Percentiles rank a stretch among this genome's conserved stretches.
phyloP scores from a whole-genome alignment of 2,329 filamentous ascomycete genomes.

The Magnaporthiopsis incrustans region DNA sequence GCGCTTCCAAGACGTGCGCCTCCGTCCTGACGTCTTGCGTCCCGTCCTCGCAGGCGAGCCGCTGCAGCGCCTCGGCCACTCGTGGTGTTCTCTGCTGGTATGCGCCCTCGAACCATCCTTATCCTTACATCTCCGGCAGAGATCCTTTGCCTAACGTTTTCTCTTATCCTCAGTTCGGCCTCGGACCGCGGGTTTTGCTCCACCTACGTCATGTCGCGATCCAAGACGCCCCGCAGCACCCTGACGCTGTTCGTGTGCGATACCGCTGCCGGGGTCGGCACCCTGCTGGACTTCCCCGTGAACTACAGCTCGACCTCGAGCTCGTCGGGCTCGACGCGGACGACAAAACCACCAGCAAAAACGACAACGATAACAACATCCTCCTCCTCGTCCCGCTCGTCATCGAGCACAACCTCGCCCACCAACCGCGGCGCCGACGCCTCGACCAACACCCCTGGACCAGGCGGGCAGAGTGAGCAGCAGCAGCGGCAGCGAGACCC shows the following conservation, averaged over 20 bases:
- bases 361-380: slow-evolving; percentile 10
- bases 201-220: background rate
- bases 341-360: slow-evolving; percentile 10
- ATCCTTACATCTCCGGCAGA: background rate
- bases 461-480: background rate
- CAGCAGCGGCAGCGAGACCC: background rate
- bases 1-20: background rate
- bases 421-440: background rate
- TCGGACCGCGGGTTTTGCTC: background rate
- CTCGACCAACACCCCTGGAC: background rate
- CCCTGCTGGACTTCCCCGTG: slow-evolving; percentile 19
- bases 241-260: background rate
- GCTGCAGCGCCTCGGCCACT: background rate
- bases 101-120: background rate
- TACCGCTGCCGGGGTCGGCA: slow-evolving; percentile 3
- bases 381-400: slow-evolving; percentile 4
- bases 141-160: background rate
- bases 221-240: background rate
- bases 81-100: background rate
- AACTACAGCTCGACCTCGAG: slow-evolving; percentile 20
- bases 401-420: background rate
- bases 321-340: slow-evolving; percentile 15
- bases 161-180: background rate
- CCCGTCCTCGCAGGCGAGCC: background rate
- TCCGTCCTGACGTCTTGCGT: background rate